Evolutionary conservation across 352 stramenopile genomes (phyloP), one percentile per base, ranked within the genome.

Genomic region (Pythium diclinum): DNA sequence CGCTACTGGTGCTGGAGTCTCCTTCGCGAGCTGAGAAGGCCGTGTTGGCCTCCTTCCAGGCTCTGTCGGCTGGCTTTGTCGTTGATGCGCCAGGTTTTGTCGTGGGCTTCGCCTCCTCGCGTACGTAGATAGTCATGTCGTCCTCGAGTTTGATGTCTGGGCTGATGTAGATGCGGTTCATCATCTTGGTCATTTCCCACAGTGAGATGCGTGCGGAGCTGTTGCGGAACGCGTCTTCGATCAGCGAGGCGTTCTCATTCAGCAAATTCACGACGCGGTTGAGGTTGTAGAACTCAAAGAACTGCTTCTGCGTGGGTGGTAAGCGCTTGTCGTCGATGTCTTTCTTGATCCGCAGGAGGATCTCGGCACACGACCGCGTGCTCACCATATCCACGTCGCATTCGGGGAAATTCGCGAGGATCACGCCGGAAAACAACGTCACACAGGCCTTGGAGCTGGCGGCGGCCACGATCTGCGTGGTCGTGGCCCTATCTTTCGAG

Each of bases 401-500:
- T 54, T 82, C 71, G 30, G 75, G 74, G 28, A 84, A 65, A 3
- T 60, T 59, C 5, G 64, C 57, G 58, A 67, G 57, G 52, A 67
- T 38, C 33, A 67, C 64, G 9, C 64, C 64, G 11, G 57, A 63
- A 16, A 67, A 62, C 4, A 71, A 47, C 40, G 25, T 40, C 10
- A 66, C 23, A 32, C 78, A 87, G 17, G 76, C 69, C 6, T 65
- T 69, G 11, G 75, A 85, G 16, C 59, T 65, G 7, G 67, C 71
- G 46, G 81, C 76, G 14, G 54, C 55, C 16, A 71, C 38, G 21
- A 84, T 74, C 61, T 89, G 69, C 30, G 52, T 58, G 1, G 76
- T 55, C 23, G 74, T 83, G n/a, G 80, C 76, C 23, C 79, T 75
- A 14, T 68, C 75, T 6, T 75, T 71, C 10, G 79, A 66, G 61